A percentile compares a stretch with the other conserved stretches of the same genome.
These are phyloP conservation scores for Hyaloscypha variabilis DNA, from an alignment of 495 filamentous ascomycete species.

Conservation along the genomic window DNA sequence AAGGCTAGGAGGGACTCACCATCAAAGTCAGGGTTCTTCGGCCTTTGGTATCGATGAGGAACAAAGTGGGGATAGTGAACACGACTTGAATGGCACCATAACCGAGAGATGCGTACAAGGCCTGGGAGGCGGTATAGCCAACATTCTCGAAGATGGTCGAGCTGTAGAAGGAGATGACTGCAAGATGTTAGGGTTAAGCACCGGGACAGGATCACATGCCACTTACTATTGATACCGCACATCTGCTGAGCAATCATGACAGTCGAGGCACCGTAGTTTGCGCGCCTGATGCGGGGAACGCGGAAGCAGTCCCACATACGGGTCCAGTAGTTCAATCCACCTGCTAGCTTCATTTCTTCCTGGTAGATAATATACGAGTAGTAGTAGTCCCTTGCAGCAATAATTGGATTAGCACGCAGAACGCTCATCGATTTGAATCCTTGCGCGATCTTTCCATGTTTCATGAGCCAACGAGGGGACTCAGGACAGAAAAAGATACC, in stretches of 20 bases:
- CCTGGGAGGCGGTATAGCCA: constrained; percentile 55
- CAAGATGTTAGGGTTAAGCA: background rate
- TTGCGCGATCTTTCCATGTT: constrained; percentile 51
- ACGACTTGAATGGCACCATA: constrained; percentile 82
- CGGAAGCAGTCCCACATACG: constrained; percentile 61
- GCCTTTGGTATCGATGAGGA: constrained; percentile 83
- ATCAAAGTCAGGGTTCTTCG: constrained; percentile 53
- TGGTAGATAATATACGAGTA: constrained; percentile 64
- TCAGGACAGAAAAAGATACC: constrained; percentile 78
- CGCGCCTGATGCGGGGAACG: constrained; percentile 59
- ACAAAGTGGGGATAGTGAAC: constrained; percentile 82
- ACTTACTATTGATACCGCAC: constrained; percentile 54
- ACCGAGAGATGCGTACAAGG: constrained; percentile 56
- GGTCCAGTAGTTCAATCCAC: constrained; percentile 45
- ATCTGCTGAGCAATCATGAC: constrained; percentile 85
- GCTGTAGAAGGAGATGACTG: constrained; percentile 78
- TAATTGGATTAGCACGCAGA: constrained; percentile 67
- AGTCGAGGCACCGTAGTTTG: constrained; percentile 59
- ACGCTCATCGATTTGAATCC: constrained; percentile 62
- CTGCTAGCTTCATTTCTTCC: constrained; percentile 47
- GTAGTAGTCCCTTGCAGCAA: constrained; percentile 77
- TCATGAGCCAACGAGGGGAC: constrained; percentile 47
- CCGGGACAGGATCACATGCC: constrained; percentile 42
- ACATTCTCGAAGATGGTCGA: constrained; percentile 71
- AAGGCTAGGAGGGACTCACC: constrained; percentile 40